phyloP scores from a whole-genome alignment of 768 basidiomycete species.

The Guyanaporus albipodus region DNA sequence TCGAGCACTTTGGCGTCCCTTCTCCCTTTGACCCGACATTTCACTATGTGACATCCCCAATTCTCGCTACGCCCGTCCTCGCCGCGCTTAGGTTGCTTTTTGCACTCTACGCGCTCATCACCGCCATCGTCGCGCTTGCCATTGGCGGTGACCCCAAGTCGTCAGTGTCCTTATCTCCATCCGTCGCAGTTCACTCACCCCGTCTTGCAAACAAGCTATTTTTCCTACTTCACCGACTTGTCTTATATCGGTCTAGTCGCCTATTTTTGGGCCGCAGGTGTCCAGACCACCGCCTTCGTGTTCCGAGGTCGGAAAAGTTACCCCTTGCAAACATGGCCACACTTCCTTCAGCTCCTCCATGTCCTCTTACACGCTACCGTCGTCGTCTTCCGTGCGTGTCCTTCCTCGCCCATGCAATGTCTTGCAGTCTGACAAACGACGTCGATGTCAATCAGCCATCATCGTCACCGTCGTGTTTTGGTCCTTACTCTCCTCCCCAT shows the following conservation, averaged over 20 bases:
- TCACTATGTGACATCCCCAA: constrained; percentile 38
- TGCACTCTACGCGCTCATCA: constrained; percentile 46
- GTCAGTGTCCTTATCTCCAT: too few relatives aligned
- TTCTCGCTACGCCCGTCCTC: constrained; percentile 43
- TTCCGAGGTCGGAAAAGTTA: constrained; percentile 36
- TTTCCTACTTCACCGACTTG: constrained; percentile 63
- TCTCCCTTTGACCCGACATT: constrained; percentile 39
- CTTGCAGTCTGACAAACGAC: not conserved
- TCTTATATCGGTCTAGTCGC: constrained; percentile 58
- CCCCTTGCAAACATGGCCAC: constrained; percentile 58
- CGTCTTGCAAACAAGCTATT: constrained; percentile 29
- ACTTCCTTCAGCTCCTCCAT: constrained; percentile 52
- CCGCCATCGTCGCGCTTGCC: constrained; percentile 35
- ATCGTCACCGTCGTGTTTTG: constrained; percentile 64
- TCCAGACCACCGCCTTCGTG: constrained; percentile 49
- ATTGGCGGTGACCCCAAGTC: constrained; percentile 24
- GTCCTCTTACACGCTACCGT: constrained; percentile 49
- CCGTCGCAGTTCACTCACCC: too few relatives aligned
- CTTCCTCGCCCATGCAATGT: not conserved
- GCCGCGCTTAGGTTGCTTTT: constrained; percentile 44
- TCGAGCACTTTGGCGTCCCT: constrained; percentile 32
- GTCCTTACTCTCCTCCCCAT: constrained; percentile 44
- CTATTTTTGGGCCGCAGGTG: constrained; percentile 57
- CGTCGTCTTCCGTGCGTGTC: constrained; percentile 52
- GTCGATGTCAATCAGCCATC: constrained; percentile 44